Evolutionary conservation across 257 asterid species (phyloP).

Genomic region (Ocimum tenuiflorum): DNA sequence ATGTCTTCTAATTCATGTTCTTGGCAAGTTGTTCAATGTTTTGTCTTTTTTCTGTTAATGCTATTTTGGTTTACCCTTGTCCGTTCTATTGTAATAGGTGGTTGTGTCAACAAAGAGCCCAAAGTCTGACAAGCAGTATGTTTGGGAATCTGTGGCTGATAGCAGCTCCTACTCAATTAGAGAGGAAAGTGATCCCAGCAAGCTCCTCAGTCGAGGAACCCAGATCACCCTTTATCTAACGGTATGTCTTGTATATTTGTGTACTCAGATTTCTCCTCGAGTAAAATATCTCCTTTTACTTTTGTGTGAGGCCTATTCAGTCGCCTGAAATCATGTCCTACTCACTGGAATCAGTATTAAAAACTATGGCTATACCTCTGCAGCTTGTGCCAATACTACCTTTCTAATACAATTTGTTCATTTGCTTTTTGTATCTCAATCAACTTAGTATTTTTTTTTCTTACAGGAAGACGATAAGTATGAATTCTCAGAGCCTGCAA

Average conservation of each 20-base stretch:
- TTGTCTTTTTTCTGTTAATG: neutral
- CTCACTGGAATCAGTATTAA: neutral
- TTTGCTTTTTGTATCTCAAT: neutral
- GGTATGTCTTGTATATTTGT: conserved; percentile 36
- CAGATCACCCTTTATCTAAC: conserved; percentile 82
- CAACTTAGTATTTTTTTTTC: neutral
- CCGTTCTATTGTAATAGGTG: conserved; percentile 39
- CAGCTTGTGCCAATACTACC: neutral
- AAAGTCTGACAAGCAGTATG: conserved; percentile 81
- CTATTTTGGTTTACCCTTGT: conserved; percentile 8
- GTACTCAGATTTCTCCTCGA: neutral
- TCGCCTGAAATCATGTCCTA: neutral
- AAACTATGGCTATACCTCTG: neutral
- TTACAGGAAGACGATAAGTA: conserved; percentile 89
- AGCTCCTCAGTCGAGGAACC: conserved; percentile 69
- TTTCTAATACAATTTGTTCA: neutral
- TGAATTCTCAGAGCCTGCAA: conserved; percentile 76
- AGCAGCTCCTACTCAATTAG: conserved; percentile 72
- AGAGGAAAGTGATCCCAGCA: conserved; percentile 78
- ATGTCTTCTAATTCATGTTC: neutral
- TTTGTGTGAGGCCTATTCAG: neutral
- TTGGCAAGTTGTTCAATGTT: conserved; percentile 7
- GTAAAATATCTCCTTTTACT: neutral
- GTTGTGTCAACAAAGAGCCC: conserved; percentile 94
- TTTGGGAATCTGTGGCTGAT: conserved; percentile 91